Percentiles rank a stretch among this genome's conserved stretches.
Conservation (phyloP, 306 rosid genomes). For the Calophaca sinica region DNA sequence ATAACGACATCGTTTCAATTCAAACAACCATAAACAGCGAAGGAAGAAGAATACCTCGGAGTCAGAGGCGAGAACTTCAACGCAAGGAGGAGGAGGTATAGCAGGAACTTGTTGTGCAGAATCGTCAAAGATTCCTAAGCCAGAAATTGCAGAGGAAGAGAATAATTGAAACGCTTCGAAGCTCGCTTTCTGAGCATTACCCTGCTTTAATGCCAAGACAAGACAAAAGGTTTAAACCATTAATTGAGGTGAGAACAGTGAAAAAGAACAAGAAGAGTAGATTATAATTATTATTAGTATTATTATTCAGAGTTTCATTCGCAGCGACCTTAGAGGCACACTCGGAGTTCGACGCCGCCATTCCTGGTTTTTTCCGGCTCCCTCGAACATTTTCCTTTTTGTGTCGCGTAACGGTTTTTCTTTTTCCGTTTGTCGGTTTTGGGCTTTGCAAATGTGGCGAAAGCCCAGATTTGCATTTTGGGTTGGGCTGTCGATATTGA, state of each 20-base stretch:
- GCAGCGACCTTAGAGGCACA: neutral
- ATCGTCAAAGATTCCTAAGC: slow-evolving; percentile 64
- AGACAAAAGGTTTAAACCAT: neutral
- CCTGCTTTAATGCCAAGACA: neutral
- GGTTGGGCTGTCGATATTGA: neutral
- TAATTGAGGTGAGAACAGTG: neutral
- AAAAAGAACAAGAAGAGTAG: neutral
- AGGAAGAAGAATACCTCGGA: slow-evolving; percentile 50
- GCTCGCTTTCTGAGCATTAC: slow-evolving; percentile 53
- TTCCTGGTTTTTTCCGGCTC: neutral
- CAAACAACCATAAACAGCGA: neutral
- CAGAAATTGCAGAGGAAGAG: slow-evolving; percentile 61
- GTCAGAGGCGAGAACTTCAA: slow-evolving; percentile 71
- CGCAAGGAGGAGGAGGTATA: slow-evolving; percentile 72
- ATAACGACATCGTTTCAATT: neutral
- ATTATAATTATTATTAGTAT: too few relatives aligned
- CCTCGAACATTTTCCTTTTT: neutral
- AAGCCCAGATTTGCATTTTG: neutral
- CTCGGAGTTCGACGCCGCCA: slow-evolving; percentile 29
- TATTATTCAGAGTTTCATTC: neutral
- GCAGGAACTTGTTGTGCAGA: slow-evolving; percentile 50
- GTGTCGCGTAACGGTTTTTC: too few relatives aligned
- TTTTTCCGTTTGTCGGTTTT: neutral
- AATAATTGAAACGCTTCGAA: slow-evolving; percentile 63
- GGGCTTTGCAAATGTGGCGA: neutral